Evolutionary conservation across 495 filamentous ascomycete genomes (phyloP), one percentile per base, ranked within the genome.

Genomic region (Polyplosphaeria fusca): DNA sequence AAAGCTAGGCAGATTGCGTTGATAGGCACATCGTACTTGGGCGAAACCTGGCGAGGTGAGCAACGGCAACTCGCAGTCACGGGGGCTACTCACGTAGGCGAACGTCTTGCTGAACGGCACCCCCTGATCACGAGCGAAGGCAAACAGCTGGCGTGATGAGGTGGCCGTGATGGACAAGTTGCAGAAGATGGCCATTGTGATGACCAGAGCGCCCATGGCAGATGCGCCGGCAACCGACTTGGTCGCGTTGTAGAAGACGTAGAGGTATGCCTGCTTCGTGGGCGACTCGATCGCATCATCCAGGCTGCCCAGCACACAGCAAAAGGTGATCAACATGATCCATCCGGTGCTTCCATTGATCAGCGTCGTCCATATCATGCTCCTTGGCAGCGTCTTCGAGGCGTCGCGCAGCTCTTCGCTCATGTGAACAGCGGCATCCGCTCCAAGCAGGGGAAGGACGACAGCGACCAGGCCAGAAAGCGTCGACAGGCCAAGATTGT

Each of bases 111-210:
- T 80, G 56, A 79, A 82, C 11, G 80, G 81, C 9, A 82, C 64
- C 4, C 81, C 79, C 13, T 68, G 59, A 52, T 83, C 80, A 14
- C 81, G 71, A 4, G 79, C 78, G 66, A 84, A 84, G 3, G 79
- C 78, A 65, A 81, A 84, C 1, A 83, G 69, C 64, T 82, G 81
- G 0, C 80, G 73, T 5, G 79, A 82, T 13, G 77, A 75, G 0
- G 80, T 82, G 2, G 81, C 79, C 7, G 81, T 76, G 43, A 78
- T 73, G 45, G 74, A 79, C 47, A 82, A 73, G 4, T 75, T 74
- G 22, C 75, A 75, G 27, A 72, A 75, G 11, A 75, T 70, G 1
- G 77, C 55, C 7, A 77, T 73, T 7, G 82, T 58, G 12, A 79
- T 65, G 43, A 83, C 63, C 19, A 83, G 70, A 5, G 68, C 68